Evolutionary conservation across 768 basidiomycete species (phyloP), one percentile per base, ranked within the genome.

Genomic region (Collybiopsis luxurians): DNA sequence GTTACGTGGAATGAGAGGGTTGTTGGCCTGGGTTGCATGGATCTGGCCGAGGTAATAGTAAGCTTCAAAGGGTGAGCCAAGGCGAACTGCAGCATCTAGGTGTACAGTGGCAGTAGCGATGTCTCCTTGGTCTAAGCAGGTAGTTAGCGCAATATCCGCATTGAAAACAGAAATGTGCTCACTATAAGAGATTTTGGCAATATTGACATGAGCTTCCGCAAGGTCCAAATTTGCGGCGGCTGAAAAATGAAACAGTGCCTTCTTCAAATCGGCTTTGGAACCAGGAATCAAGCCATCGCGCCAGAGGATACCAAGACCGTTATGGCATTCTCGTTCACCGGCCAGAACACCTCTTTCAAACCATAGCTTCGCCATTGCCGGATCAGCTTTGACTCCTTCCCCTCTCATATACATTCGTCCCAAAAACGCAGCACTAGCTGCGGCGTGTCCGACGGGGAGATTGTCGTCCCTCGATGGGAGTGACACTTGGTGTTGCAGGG

Each of bases 401-500:
- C 97, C 96, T 36, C 97, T 79, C 30, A 99, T 70, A 63, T 89
- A 90, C 95, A 99, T 98, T 56, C 93, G 82, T 0, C 96, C 97
- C 6, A 98, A 69, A 71, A 92, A 98, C 2, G 83, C 92, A 5
- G 95, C 94, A 51, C 92, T 88, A 1, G 86, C 81, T 4, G 89
- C 85, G 0, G 92, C 95, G 27, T 86, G 83, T 2, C 75, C 76
- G n/a, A 81, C 71, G 0, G 77, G 73, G 27, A 74, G 72, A 31
- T 73, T 72, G 24, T 86, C 83, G 11, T 82, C 81, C 71, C 86
- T 79, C 62, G 73, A 71, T 53, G 68, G 61, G 19, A 68, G 66
- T 13, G 75, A 61, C 48, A 71, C 74, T 66, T 63, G 76, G 48
- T 76, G 72, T 56, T 79, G 75, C n/a, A 76, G 73, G 3, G 78